A percentile compares a stretch with the other conserved stretches of the same genome.
phyloP scores from a whole-genome alignment of 164 flowering plant genomes.

The Stephania japonica region DNA sequence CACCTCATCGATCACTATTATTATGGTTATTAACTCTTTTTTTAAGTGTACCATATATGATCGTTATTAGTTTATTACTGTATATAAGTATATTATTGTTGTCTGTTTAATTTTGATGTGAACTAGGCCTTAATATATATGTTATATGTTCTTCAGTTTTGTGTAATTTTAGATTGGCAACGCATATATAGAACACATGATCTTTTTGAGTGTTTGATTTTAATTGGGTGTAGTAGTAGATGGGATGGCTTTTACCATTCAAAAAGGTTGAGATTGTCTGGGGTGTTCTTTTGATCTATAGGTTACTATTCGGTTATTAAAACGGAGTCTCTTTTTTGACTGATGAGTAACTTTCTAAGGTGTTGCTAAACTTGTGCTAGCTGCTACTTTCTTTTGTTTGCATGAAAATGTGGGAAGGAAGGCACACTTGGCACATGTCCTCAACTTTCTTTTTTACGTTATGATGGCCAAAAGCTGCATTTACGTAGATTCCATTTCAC shows the following conservation, averaged over 20 bases:
- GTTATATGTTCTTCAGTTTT: not conserved
- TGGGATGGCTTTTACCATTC: not conserved
- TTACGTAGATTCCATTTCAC: not conserved
- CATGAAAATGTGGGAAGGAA: conserved; percentile 13
- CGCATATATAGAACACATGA: not conserved
- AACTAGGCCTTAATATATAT: not conserved
- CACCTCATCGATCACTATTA: not conserved
- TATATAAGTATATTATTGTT: not conserved
- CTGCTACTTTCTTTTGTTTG: too few relatives aligned
- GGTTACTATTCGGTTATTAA: not conserved
- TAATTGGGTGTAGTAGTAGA: not conserved
- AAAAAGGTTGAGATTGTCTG: not conserved
- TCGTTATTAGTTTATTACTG: not conserved
- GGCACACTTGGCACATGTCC: not conserved
- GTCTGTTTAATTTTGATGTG: not conserved
- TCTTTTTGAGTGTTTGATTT: not conserved
- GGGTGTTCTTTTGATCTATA: not conserved
- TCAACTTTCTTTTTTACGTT: not conserved
- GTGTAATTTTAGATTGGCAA: not conserved
- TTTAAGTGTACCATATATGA: not conserved
- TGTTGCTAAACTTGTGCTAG: not conserved
- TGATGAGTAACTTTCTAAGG: conserved; percentile 8
- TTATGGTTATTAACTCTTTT: too few relatives aligned
- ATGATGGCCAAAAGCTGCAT: not conserved
- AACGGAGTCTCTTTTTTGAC: conserved; percentile 8